A percentile compares a stretch with the other conserved stretches of the same genome.
These are phyloP conservation scores for Periconia sp. DNA, from an alignment of 2,329 filamentous ascomycete species.

Conservation along the genomic window DNA sequence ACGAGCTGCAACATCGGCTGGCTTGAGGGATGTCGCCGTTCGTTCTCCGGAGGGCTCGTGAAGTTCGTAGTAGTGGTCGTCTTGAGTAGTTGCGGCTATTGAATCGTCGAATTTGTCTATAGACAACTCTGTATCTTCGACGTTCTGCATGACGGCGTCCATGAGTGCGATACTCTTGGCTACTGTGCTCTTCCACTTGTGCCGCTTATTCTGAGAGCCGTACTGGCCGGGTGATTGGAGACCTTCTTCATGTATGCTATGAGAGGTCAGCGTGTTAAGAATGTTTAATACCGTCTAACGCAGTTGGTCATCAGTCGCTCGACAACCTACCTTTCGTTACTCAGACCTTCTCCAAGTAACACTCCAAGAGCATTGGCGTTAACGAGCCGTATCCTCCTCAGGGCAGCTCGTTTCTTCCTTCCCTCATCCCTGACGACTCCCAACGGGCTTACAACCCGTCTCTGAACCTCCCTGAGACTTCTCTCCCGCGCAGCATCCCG, in stretches of 20 bases:
- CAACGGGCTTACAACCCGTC: constrained; percentile 77
- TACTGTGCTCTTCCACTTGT: constrained; percentile 75
- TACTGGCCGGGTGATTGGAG: constrained; percentile 50
- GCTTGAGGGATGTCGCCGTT: constrained; percentile 42
- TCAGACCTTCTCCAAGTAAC: constrained; percentile 83
- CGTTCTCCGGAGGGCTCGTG: constrained; percentile 46
- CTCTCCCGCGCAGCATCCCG: constrained; percentile 75
- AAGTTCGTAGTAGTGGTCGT: constrained; percentile 53
- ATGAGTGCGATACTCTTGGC: constrained; percentile 83
- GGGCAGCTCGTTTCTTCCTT: constrained; percentile 71
- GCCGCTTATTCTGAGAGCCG: constrained; percentile 53
- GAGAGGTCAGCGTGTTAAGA: too few species aligned
- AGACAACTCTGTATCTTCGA: constrained; percentile 65
- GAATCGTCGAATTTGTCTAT: constrained; percentile 62
- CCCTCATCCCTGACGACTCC: constrained; percentile 77
- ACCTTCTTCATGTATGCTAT: constrained; percentile 65
- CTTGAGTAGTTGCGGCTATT: constrained; percentile 62
- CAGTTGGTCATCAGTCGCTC: neutral
- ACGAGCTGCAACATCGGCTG: constrained; percentile 67
- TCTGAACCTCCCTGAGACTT: constrained; percentile 73
- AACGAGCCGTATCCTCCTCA: constrained; percentile 77
- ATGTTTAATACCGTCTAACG: too few species aligned
- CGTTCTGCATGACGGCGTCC: constrained; percentile 80
- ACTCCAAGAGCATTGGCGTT: constrained; percentile 87
- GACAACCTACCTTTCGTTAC: constrained; percentile 53